Conservation (phyloP, 306 rosid genomes). For the Quercus engelmannii region DNA sequence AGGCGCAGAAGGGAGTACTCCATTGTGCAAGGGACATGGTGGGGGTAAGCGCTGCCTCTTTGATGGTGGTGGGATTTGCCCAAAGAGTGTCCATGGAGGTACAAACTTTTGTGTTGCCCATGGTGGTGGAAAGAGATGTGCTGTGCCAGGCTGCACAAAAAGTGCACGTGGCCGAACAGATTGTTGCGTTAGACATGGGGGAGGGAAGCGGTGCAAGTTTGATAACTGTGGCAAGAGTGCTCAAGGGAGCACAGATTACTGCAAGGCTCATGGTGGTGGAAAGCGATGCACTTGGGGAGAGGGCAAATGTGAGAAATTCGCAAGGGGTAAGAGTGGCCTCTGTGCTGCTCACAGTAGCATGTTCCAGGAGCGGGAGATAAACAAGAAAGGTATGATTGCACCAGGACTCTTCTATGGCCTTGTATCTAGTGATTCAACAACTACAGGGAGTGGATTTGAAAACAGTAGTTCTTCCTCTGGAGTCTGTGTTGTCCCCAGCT, state of each 20-base stretch:
- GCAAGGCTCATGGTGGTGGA: slow-evolving; percentile 99
- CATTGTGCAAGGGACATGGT: slow-evolving; percentile 97
- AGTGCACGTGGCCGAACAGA: slow-evolving; percentile 99
- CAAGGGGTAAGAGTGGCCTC: slow-evolving; percentile 91
- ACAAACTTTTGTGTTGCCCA: slow-evolving; percentile 96
- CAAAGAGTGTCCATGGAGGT: slow-evolving; percentile 97
- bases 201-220: slow-evolving; percentile 84
- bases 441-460: slow-evolving; percentile 56
- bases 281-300: slow-evolving; percentile 92
- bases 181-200: slow-evolving; percentile 95
- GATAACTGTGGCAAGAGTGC: slow-evolving; percentile 92
- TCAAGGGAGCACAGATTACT: slow-evolving; percentile 98
- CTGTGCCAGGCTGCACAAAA: slow-evolving; percentile 84
- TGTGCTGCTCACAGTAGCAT: slow-evolving; percentile 93
- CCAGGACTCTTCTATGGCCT: slow-evolving; percentile 87
- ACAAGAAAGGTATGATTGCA: slow-evolving; percentile 68
- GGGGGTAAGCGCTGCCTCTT: slow-evolving; percentile 97
- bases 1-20: slow-evolving; percentile 99
- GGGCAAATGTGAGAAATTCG: slow-evolving; percentile 88
- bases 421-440: slow-evolving; percentile 60
- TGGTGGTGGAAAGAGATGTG: slow-evolving; percentile 98
- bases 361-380: slow-evolving; percentile 53
- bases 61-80: slow-evolving; percentile 95
- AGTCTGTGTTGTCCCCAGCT: slow-evolving; percentile 56
- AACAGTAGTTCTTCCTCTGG: slow-evolving; percentile 65